These are phyloP conservation scores for Mortierella sp. DNA, from an alignment of 371 early-diverging fungal species.

Conservation along the genomic window DNA sequence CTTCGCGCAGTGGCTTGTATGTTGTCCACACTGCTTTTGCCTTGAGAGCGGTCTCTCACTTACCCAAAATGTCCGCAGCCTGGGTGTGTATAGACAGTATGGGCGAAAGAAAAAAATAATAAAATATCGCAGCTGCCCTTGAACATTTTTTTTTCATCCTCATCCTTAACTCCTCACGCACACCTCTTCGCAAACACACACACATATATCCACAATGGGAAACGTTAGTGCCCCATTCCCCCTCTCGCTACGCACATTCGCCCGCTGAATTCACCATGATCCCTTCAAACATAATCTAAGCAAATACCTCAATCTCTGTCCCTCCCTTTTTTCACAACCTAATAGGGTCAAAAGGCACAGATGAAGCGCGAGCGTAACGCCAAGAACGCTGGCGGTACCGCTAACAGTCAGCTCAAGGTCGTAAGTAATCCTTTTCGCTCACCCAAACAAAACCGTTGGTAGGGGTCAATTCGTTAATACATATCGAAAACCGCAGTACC, in stretches of 20 bases:
- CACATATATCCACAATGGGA: slow-evolving; percentile 30
- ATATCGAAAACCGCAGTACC: slow-evolving; percentile 1
- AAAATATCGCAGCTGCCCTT: not conserved
- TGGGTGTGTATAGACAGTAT: not conserved
- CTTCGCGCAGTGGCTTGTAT: not conserved
- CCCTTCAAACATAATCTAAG: not conserved
- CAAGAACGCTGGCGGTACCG: slow-evolving; percentile 65
- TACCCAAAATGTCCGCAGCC: not conserved
- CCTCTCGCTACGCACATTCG: not conserved
- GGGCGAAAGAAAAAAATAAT: not conserved
- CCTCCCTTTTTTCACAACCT: not conserved
- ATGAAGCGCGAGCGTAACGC: slow-evolving; percentile 82
- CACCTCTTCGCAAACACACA: not conserved
- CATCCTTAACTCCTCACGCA: not conserved
- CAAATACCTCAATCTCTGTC: not conserved
- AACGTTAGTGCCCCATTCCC: slow-evolving; percentile 26
- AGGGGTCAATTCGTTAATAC: not conserved
- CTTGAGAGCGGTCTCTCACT: not conserved
- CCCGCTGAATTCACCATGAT: not conserved
- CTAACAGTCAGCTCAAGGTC: slow-evolving; percentile 84
- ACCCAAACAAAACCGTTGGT: not conserved
- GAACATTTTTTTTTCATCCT: not conserved
- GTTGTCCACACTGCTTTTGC: no score
- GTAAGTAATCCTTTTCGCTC: slow-evolving; percentile 60
- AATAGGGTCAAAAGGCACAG: slow-evolving; percentile 78